Evolutionary conservation across 257 asterid species (phyloP), one percentile per base, ranked within the genome.

Genomic region (Schizonepeta tenuifolia): DNA sequence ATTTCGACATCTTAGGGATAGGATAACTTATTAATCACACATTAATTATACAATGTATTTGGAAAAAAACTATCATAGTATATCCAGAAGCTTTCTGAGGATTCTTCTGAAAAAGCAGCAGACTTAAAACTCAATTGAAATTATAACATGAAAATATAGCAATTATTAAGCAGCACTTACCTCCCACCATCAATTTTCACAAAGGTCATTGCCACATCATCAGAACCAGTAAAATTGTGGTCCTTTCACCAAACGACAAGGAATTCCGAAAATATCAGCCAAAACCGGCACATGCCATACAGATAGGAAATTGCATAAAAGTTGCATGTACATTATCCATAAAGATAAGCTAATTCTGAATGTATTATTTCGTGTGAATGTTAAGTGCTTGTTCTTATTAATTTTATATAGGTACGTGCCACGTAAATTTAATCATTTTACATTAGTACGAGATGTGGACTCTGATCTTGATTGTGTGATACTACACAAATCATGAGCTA

Each of bases 191-290:
- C 89, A 67, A 86, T 77, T 84, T 87, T 88, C 68, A 89, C 93
- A 74, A 91, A 86, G 86, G 76, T 91, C 86, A 94, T 88, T 57
- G 97, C 99, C 80, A 91, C 99, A 49, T 89, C 99, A 76, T 83
- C 86, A 69, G 96, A 86, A 72, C 99, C 99, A 8, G 97, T 89
- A 70, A 86, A n/a, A 91, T 77, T 89, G 96, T 69, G 74, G 85
- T 73, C 99, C 97, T 82, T 94, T 94, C 75, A 88, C 95, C 75
- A 94, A 78, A 66, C 96, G 95, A 79, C 97, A 89, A 75, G 93
- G 95, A 70, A 94, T 86, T 64, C 85, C 91, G 81, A 86, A 84
- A 75, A 85, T 75, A 78, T 94, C 99, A 77, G 97, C 96, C 87
- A 94, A 86, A 75, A 91, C 99, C 99, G 91, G 82, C 82, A 86